phyloP scores from a whole-genome alignment of 83 land plant genomes.

The Isoetes engelmannii region DNA sequence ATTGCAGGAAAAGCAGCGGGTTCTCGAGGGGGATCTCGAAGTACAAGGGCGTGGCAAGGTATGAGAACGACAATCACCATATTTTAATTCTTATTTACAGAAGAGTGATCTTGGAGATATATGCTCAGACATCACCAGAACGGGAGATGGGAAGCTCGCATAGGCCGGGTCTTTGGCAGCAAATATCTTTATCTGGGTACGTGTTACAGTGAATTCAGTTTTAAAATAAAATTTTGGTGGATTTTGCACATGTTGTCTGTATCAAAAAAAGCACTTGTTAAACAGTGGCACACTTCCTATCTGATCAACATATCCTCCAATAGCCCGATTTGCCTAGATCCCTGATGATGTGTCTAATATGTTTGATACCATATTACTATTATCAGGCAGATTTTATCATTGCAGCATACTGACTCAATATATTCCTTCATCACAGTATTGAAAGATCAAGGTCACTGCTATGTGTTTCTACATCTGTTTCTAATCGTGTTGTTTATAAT shows the following conservation, averaged over 20 bases:
- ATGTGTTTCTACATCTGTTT: too few relatives aligned
- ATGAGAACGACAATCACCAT: not conserved
- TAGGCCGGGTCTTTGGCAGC: slow-evolving; percentile 47
- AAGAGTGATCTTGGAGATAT: not conserved
- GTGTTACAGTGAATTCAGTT: slow-evolving; percentile 39
- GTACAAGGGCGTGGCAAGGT: slow-evolving; percentile 61
- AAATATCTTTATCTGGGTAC: slow-evolving; percentile 35
- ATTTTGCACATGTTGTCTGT: not conserved
- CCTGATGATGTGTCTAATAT: too few relatives aligned
- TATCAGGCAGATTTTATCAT: too few relatives aligned
- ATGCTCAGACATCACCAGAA: slow-evolving; percentile 28
- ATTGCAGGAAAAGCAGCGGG: slow-evolving; percentile 82
- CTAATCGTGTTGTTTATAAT: too few relatives aligned
- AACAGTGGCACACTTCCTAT: not conserved
- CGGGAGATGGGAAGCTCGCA: slow-evolving; percentile 50
- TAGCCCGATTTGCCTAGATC: too few relatives aligned
- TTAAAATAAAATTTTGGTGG: not conserved
- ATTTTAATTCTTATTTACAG: not conserved
- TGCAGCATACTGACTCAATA: too few relatives aligned
- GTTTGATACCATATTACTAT: too few relatives aligned
- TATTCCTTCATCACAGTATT: too few relatives aligned
- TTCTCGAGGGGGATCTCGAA: slow-evolving; percentile 75
- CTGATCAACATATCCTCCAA: not conserved
- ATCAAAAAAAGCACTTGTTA: not conserved
- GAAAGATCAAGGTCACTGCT: too few relatives aligned